Base-by-base conservation (phyloP, 345 rosid species). In the Litchi chinensis region DNA sequence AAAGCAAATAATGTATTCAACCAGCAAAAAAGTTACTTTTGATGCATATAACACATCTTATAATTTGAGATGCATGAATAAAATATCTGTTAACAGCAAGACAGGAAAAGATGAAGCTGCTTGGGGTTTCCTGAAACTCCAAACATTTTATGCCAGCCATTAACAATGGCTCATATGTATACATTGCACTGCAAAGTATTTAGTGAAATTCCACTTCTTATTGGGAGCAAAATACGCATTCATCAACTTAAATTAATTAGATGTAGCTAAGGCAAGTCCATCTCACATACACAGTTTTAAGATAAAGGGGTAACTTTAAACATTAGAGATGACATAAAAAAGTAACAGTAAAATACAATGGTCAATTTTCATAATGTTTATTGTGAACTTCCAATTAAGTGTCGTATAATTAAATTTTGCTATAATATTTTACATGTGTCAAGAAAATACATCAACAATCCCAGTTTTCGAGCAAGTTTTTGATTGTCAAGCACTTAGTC, bases 401-500 rank as follows among this genome's bases (percentile, higher is more conserved):
- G 21, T 21, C 6, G 18, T 18, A 57, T 57, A 24, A 57, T 57
- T 57, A 57, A 57, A 21, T 12, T 57, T 52, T 15, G 5, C 16
- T 22, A 18, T 19, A 37, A 24, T 24, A 15, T 41, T 62, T 32
- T 16, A 50, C 24, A 41, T 24, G 59, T 8, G 15, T 67, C 48
- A 67, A 8, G 1, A 8, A 18, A 67, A 18, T 67, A 37, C 43
- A 4, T 11, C 48, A 67, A 21, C 19, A 40, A 37, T 39, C 70
- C 39, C 44, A 74, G n/a, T 74, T 9, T 22, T 11, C 71, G 52
- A 76, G 21, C 13, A 65, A 28, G 78, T 46, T 19, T 65, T 44
- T 65, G 28, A 48, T 44, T 44, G 71, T 32, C 18, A 3, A 39
- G 39, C 56, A 24, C 56, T 21, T 74, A n/a, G 0, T 26, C 28